Evolutionary conservation across 176 grass and related monocot genomes (phyloP).

Genomic region (Carex littledalei): DNA sequence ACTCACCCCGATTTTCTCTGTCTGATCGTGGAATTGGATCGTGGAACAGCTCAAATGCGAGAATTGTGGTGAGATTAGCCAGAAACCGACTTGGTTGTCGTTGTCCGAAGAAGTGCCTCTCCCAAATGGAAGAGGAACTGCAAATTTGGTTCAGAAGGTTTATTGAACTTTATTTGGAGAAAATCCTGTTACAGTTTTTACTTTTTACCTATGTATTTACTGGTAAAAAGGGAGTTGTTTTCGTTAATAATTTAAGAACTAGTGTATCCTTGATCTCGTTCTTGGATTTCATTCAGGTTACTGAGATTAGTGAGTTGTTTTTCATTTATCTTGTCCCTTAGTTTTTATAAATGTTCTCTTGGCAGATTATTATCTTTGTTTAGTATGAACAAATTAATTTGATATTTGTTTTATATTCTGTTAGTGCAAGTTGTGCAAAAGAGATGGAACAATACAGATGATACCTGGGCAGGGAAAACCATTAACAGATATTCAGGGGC

Average conservation of each 20-base stretch:
- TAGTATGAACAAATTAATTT: not conserved
- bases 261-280: not conserved
- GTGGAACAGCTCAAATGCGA: conserved; percentile 62
- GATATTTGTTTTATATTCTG: conserved; percentile 33
- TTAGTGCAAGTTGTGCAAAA: conserved; percentile 93
- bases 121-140: conserved; percentile 45
- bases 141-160: conserved; percentile 91
- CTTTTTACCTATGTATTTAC: not conserved
- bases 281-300: not conserved
- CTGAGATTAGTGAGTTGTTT: not conserved
- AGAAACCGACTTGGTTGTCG: conserved; percentile 60
- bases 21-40: not conserved
- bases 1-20: not conserved
- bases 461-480: conserved; percentile 74
- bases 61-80: conserved; percentile 69
- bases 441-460: conserved; percentile 84
- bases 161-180: not conserved
- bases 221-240: not conserved
- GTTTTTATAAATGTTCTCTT: not conserved
- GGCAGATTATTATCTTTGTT: not conserved
- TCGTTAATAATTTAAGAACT: not conserved
- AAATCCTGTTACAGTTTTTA: not conserved
- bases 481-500: conserved; percentile 53
- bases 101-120: conserved; percentile 62
- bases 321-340: not conserved